Conservation (phyloP, 2,329 filamentous ascomycete species). For the Helicocarpus griseus region DNA sequence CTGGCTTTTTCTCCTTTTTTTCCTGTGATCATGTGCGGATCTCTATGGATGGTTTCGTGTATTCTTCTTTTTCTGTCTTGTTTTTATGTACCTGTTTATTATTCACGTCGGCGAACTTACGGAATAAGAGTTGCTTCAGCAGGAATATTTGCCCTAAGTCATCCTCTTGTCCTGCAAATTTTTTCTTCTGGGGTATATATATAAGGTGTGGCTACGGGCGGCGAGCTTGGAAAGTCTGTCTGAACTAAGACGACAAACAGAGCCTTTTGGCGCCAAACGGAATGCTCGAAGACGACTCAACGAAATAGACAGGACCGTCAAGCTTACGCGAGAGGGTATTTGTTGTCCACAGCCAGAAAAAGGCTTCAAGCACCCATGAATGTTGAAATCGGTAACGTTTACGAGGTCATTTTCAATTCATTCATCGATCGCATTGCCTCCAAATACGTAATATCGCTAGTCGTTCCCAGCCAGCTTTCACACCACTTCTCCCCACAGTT, state of each 20-base stretch:
- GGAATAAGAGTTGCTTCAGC: not conserved
- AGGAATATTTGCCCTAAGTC: not conserved
- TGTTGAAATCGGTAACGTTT: no score
- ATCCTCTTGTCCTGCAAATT: no score
- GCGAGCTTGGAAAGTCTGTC: no score
- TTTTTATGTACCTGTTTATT: not conserved
- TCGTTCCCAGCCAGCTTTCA: constrained; percentile 88
- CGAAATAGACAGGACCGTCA: no score
- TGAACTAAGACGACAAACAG: no score
- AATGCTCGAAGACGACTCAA: no score
- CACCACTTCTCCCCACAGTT: constrained; percentile 72
- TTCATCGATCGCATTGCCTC: constrained; percentile 33
- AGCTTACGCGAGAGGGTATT: no score
- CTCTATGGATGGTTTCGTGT: constrained; percentile 1
- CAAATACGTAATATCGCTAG: constrained; percentile 82
- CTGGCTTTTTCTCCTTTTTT: constrained; percentile 6
- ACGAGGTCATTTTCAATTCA: not conserved
- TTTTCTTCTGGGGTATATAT: no score
- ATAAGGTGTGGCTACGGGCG: no score
- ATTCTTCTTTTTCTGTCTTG: not conserved
- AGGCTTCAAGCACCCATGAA: no score
- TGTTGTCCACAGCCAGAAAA: no score
- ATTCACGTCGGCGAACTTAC: constrained; percentile 1
- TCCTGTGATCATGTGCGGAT: not conserved
- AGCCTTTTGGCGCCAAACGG: no score